Base-by-base conservation (phyloP, 106 monocot genomes). In the Phalaenopsis aphrodite region DNA sequence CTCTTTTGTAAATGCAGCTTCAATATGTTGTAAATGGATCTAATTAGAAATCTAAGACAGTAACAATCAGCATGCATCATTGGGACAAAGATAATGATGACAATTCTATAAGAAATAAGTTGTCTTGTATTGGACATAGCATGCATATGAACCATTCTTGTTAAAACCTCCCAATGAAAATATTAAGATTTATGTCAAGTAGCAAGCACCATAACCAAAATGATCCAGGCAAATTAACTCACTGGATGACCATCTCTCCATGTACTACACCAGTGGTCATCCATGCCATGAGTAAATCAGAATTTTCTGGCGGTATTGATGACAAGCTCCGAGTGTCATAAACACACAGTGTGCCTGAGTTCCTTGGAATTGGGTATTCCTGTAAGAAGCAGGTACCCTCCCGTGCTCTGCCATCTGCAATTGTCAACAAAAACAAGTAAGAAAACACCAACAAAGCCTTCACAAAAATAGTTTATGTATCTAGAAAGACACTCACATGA, bases 281-380 rank as follows among this genome's bases (percentile, higher is more conserved):
- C 93, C 93, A 93, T 5, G 12, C 14, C 30, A 85, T 42, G 18
- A 93, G 83, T 42, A 90, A 55, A 21, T 81, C 72, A 10, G 81
- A 85, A 81, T 93, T 88, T 4, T 90, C 84, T 46, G 72, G 79
- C 36, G 41, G 38, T 37, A 56, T 39, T 19, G 8, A 45, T 0
- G 88, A 88, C 55, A 85, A 84, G 72, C 88, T 76, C 6, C 85
- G 84, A 56, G 85, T 85, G 75, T 93, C 88, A 74, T 85, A 93
- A 47, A 90, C 8, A 72, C 93, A 93, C 41, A 93, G 84, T 2
- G 90, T 80, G 47, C 49, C 86, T 18, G 90, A 88, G 78, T 78
- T 83, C 83, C 85, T 85, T 16, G 84, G 85, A 72, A 93, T 85
- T 82, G 83, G 84, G 77, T 92, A 89, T 81, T 90, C 92, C 68